phyloP scores from a whole-genome alignment of 2,329 filamentous ascomycete genomes.

The Pseudopyrenochaeta lycopersici region DNA sequence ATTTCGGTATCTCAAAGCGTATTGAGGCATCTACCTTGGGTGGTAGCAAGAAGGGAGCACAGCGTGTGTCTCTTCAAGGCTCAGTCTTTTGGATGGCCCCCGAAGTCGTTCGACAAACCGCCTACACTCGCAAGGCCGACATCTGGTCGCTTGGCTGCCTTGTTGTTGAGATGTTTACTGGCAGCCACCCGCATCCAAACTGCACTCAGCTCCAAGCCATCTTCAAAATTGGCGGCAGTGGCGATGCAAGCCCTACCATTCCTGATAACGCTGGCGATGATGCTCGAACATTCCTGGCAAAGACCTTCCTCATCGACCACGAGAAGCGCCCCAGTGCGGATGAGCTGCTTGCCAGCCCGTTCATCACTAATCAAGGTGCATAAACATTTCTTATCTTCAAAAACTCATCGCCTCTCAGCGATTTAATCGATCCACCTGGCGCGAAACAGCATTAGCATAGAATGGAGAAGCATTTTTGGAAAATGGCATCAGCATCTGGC shows the following conservation, averaged over 20 bases:
- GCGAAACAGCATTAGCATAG: slow-evolving; percentile 14
- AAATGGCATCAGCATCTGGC: slow-evolving; percentile 2
- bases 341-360: slow-evolving; percentile 84
- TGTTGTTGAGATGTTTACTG: slow-evolving; percentile 99
- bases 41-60: slow-evolving; percentile 41
- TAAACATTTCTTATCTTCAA: slow-evolving; percentile 16
- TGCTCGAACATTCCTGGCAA: slow-evolving; percentile 80
- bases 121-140: slow-evolving; percentile 97
- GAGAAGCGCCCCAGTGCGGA: slow-evolving; percentile 91
- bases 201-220: slow-evolving; percentile 97
- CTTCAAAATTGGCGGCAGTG: slow-evolving; percentile 91
- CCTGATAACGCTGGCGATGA: slow-evolving; percentile 87
- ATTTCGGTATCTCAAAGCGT: slow-evolving; percentile 98
- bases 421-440: slow-evolving; percentile 2
- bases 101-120: slow-evolving; percentile 96
- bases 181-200: slow-evolving; percentile 93
- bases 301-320: slow-evolving; percentile 96
- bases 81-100: slow-evolving; percentile 99
- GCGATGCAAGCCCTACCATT: slow-evolving; percentile 85
- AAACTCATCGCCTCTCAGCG: not conserved
- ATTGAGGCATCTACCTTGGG: slow-evolving; percentile 86
- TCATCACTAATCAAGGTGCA: slow-evolving; percentile 72
- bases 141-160: slow-evolving; percentile 98
- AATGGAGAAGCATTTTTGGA: slow-evolving; percentile 12
- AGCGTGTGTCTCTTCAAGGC: slow-evolving; percentile 82